Conservation (phyloP, 768 basidiomycete species). For the Cystobasidium tubakii region DNA sequence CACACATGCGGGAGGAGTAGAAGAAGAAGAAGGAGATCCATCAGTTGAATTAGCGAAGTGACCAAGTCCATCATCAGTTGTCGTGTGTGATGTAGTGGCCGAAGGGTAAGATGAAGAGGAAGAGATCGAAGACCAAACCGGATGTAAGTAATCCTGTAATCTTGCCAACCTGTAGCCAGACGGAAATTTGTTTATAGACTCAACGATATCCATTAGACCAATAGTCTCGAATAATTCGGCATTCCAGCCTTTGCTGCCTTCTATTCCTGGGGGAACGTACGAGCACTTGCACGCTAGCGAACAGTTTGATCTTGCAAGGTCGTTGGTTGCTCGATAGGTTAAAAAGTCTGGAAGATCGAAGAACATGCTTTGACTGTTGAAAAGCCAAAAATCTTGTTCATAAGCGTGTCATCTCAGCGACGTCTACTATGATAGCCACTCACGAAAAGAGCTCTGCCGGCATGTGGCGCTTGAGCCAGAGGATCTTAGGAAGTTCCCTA, state of each 20-base stretch:
- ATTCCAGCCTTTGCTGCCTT: slow-evolving; percentile 70
- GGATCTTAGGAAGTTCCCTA: slow-evolving; percentile 52
- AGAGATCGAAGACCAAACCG: background rate
- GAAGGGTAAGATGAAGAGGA: background rate
- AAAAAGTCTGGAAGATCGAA: slow-evolving; percentile 53
- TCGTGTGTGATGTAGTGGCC: background rate
- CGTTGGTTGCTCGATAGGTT: slow-evolving; percentile 81
- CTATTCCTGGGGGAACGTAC: slow-evolving; percentile 65
- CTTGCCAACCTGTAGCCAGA: slow-evolving; percentile 21
- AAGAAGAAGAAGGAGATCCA: background rate
- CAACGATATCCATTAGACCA: slow-evolving; percentile 65
- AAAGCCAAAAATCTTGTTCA: background rate
- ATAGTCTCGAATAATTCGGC: slow-evolving; percentile 77
- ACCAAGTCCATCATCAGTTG: background rate
- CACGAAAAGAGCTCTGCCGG: slow-evolving; percentile 57
- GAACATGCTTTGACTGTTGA: slow-evolving; percentile 47
- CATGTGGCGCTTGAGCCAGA: slow-evolving; percentile 94
- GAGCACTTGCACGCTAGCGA: slow-evolving; percentile 95
- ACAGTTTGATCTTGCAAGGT: slow-evolving; percentile 73
- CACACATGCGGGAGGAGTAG: slow-evolving; percentile 13
- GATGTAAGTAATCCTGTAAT: slow-evolving; percentile 9
- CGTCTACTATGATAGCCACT: background rate
- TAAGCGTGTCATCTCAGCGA: slow-evolving; percentile 17
- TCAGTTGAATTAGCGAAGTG: background rate
- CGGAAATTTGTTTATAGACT: slow-evolving; percentile 7